These are phyloP conservation scores for Barnettozyma sp. DNA, from an alignment of 805 yeast genomes.

Conservation along the genomic window DNA sequence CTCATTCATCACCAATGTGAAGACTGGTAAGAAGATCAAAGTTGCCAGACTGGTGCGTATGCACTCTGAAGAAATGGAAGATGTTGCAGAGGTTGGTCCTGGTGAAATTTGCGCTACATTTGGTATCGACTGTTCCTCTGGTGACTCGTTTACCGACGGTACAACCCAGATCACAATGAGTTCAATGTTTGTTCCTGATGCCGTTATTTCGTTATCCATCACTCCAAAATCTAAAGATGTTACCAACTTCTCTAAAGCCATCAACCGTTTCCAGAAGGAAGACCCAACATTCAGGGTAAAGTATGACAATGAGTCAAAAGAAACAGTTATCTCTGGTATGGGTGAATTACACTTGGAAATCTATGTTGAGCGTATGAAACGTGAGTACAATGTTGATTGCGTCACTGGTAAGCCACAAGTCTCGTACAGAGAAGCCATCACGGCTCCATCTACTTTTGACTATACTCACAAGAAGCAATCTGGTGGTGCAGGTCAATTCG, in stretches of 20 bases:
- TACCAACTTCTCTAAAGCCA: constrained; percentile 90
- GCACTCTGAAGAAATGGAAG: constrained; percentile 99
- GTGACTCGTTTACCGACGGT: constrained; percentile 94
- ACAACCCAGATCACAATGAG: constrained; percentile 79
- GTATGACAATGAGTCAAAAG: constrained; percentile 86
- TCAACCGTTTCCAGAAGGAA: constrained; percentile 95
- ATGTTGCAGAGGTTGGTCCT: constrained; percentile 88
- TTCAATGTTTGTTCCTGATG: constrained; percentile 98
- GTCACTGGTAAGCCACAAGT: constrained; percentile 97
- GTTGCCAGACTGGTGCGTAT: constrained; percentile 91
- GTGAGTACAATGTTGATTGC: constrained; percentile 96
- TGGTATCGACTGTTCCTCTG: constrained; percentile 98
- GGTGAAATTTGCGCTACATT: constrained; percentile 99
- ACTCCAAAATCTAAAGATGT: constrained; percentile 83
- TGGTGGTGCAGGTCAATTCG: constrained; percentile 99
- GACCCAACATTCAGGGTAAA: constrained; percentile 97
- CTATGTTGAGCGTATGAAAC: constrained; percentile 95
- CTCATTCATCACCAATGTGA: constrained; percentile 76
- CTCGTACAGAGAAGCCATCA: constrained; percentile 91
- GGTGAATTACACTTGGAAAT: constrained; percentile 97
- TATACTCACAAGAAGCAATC: constrained; percentile 95
- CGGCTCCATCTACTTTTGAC: constrained; percentile 69
- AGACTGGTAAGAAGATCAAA: constrained; percentile 89
- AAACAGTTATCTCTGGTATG: constrained; percentile 94
- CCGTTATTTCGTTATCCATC: constrained; percentile 90